Percentiles rank a stretch among this genome's conserved stretches.
phyloP scores from a whole-genome alignment of 2,329 filamentous ascomycete genomes.

The Pseudocercospora vitis region DNA sequence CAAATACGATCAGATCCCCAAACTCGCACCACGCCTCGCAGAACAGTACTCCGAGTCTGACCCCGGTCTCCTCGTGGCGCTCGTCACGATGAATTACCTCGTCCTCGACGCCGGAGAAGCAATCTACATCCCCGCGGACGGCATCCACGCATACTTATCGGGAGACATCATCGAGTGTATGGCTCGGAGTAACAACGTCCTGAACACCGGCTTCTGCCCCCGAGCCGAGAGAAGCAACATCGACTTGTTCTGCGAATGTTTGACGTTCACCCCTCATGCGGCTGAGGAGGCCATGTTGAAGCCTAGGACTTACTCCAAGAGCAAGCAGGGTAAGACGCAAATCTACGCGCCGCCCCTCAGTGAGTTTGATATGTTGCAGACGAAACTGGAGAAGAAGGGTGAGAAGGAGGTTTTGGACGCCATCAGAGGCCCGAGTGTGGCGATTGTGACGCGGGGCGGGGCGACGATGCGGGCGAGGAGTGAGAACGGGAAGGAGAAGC shows the following conservation, averaged over 20 bases:
- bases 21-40: constrained; percentile 64
- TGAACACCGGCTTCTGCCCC: constrained; percentile 74
- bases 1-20: constrained; percentile 58
- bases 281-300: constrained; percentile 58
- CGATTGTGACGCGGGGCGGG: constrained; percentile 61
- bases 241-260: constrained; percentile 61
- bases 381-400: constrained; percentile 54
- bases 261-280: constrained; percentile 65
- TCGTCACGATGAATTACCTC: constrained; percentile 74
- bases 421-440: constrained; percentile 61
- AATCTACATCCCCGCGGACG: constrained; percentile 70
- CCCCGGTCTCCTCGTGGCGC: constrained; percentile 66
- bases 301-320: constrained; percentile 50
- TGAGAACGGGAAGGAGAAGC: constrained; percentile 49
- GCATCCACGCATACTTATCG: constrained; percentile 70
- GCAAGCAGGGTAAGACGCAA: constrained; percentile 60
- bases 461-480: constrained; percentile 58
- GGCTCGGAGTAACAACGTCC: constrained; percentile 73
- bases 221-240: constrained; percentile 62
- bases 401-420: constrained; percentile 60
- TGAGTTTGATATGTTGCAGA: constrained; percentile 69
- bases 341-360: constrained; percentile 67
- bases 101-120: constrained; percentile 64
- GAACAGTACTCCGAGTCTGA: constrained; percentile 64
- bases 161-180: constrained; percentile 79